A percentile compares a stretch with the other conserved stretches of the same genome.
phyloP scores from a whole-genome alignment of 352 stramenopile species.

The Pythium graminicola region DNA sequence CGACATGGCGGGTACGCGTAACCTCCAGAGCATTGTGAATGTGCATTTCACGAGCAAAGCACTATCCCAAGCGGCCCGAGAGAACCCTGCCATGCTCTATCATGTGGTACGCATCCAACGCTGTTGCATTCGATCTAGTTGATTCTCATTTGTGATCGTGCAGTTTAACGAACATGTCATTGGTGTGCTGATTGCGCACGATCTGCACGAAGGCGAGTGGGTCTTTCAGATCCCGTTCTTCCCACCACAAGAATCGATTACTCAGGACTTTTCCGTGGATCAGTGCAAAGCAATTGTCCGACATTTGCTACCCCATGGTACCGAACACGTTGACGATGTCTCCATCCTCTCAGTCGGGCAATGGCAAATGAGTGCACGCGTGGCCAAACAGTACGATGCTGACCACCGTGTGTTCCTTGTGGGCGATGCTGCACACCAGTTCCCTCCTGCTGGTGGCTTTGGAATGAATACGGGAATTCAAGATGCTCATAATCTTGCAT shows the following conservation, averaged over 20 bases:
- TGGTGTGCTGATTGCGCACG: conserved; percentile 91
- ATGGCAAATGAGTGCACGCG: conserved; percentile 91
- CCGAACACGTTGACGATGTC: conserved; percentile 41
- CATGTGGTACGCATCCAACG: conserved; percentile 75
- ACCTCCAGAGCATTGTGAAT: conserved; percentile 92
- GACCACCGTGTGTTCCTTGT: conserved; percentile 78
- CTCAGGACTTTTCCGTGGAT: conserved; percentile 45
- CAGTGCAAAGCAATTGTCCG: conserved; percentile 55
- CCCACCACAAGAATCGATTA: conserved; percentile 70
- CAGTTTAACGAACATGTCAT: conserved; percentile 83
- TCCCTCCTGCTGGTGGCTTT: conserved; percentile 89
- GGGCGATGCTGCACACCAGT: conserved; percentile 89
- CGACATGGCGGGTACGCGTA: conserved; percentile 57
- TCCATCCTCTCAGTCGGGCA: conserved; percentile 78
- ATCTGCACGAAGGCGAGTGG: conserved; percentile 83
- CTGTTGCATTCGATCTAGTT: background rate
- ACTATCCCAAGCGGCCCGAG: conserved; percentile 41
- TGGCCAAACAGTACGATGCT: conserved; percentile 83
- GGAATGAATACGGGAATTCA: conserved; percentile 92
- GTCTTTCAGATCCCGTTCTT: conserved; percentile 93
- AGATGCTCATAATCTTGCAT: conserved; percentile 89
- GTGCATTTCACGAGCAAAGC: conserved; percentile 89
- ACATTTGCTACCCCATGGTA: conserved; percentile 34
- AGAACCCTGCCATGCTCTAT: conserved; percentile 91
- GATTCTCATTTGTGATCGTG: background rate